Evolutionary conservation across 2,329 filamentous ascomycete genomes (phyloP), one percentile per base, ranked within the genome.

Genomic region (Stemphylium beticola): DNA sequence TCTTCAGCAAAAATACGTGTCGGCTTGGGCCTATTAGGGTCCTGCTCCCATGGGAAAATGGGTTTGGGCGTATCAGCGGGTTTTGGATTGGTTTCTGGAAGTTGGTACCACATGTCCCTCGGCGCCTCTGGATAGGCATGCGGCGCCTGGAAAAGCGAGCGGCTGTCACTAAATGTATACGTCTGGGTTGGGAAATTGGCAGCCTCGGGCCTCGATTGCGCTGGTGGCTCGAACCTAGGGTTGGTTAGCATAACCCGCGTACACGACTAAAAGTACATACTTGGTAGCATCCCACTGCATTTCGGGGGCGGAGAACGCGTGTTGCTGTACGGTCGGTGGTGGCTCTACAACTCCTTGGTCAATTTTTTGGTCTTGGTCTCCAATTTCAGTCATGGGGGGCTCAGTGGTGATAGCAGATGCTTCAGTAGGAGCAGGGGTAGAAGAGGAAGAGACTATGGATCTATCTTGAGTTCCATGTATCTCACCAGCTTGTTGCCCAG

Each of bases 11-110:
- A 95, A 11, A 87, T 82, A 62, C 91, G 85, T 11, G 84, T 85
- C 9, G 86, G 77, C 65, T 81, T 85, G 11, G 88, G 82, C 57
- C 84, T 85, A 53, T 87, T 79, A 14, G 84, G 84, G 58, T 88
- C 79, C 37, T 76, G 77, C 74, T 99, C 95, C 95, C 95, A 99
- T 0, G 95, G 95, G 74, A 99, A 99, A 43, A 98, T 87, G 3
- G 87, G 83, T 42, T 83, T 82, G 12, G 87, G 84, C 57, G 79
- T 83, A 60, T 87, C 80, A 42, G 85, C 82, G 18, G 85, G 85
- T 15, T 80, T 79, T 54, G 85, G 82, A 59, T 82, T 77, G 9
- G 66, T 59, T 51, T 85, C 71, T 4, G 92, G 92, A 32, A 96
- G 84, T 66, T 93, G 81, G 72, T 95, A 96, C 83, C 89, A 95